Evolutionary conservation across 2,329 filamentous ascomycete genomes (phyloP), one percentile per base, ranked within the genome.

Genomic region (Aspergillus spinulosporus): DNA sequence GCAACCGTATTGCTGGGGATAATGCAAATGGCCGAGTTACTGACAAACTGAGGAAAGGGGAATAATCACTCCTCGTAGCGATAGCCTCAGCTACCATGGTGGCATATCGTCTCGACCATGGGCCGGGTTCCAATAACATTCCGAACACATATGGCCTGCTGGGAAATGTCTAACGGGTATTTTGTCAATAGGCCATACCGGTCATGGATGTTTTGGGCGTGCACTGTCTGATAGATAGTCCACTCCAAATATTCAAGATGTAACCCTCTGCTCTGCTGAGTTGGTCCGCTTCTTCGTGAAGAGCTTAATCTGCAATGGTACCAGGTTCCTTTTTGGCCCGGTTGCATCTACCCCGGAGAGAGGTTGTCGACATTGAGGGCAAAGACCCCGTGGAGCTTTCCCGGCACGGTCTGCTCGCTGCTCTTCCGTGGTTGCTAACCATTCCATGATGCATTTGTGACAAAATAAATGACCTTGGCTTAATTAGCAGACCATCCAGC

Each of bases 361-460:
- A 4, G 65, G 63, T 62, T 77, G 77, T 26, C 77, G 72, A 56
- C 77, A 79, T 1, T 78, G 74, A 3, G 77, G 77, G 59, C 77
- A 79, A 14, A 72, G 73, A 3, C 76, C 76, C 48, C 71, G 68
- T 1, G 63, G 65, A 1, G 64, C 49, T 51, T 73, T 74, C 2
- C 67, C 66, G 2, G 62, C 58, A 1, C 64, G 56, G 43, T 72
- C 68, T 7, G 73, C 66, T 40, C 77, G 65, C 57, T 74, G 79
- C 60, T 79, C 79, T 62, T 84, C 82, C 43, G 79, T 78, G 28
- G 79, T 80, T 39, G 81, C 81, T 14, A 87, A 71, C n/a, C 82
- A 81, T 65, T 85, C 81, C 50, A 82, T 79, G 42, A 87, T 80
- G 62, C 84, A 87, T 36, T 80, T 80, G 63, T 87, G 84, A 66